A percentile compares a stretch with the other conserved stretches of the same genome.
Evolutionary conservation across 352 stramenopile species (phyloP).

Genomic region (Globisporangium apiculatum): DNA sequence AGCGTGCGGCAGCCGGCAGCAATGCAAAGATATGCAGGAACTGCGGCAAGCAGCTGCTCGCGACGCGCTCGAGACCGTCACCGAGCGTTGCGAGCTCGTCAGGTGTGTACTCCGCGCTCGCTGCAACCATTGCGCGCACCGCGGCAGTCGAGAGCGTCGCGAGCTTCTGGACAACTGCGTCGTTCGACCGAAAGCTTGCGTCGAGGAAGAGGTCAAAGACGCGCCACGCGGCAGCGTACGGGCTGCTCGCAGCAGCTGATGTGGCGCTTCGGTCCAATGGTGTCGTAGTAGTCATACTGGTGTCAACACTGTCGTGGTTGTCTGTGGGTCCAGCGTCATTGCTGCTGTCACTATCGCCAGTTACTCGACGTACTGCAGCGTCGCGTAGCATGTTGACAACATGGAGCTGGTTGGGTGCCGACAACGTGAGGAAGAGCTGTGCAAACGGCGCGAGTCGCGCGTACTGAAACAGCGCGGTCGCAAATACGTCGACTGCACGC

Average conservation of each 20-base stretch:
- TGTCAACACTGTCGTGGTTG: not conserved
- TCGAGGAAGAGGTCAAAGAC: constrained; percentile 49
- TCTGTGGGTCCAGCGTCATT: not conserved
- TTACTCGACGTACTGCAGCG: constrained; percentile 1
- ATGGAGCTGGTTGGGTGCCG: constrained; percentile 23
- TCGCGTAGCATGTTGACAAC: constrained; percentile 26
- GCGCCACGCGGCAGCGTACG: not conserved
- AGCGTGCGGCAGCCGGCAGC: constrained; percentile 18
- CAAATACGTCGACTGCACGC: constrained; percentile 29
- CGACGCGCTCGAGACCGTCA: constrained; percentile 32
- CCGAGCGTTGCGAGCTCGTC: constrained; percentile 31
- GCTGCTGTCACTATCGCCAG: not conserved
- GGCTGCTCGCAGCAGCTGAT: not conserved
- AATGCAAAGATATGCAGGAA: constrained; percentile 34
- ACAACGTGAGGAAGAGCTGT: constrained; percentile 35
- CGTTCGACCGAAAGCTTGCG: constrained; percentile 22
- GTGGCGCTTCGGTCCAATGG: not conserved
- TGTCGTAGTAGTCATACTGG: no score
- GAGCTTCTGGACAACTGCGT: constrained; percentile 43
- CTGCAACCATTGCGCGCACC: constrained; percentile 18
- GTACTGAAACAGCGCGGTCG: constrained; percentile 30
- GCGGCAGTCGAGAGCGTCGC: constrained; percentile 18
- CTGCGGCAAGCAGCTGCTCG: constrained; percentile 16
- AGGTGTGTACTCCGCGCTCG: constrained; percentile 16
- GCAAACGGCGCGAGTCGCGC: constrained; percentile 22